phyloP scores from a whole-genome alignment of 2,329 filamentous ascomycete species.

The Juglanconis sp. region DNA sequence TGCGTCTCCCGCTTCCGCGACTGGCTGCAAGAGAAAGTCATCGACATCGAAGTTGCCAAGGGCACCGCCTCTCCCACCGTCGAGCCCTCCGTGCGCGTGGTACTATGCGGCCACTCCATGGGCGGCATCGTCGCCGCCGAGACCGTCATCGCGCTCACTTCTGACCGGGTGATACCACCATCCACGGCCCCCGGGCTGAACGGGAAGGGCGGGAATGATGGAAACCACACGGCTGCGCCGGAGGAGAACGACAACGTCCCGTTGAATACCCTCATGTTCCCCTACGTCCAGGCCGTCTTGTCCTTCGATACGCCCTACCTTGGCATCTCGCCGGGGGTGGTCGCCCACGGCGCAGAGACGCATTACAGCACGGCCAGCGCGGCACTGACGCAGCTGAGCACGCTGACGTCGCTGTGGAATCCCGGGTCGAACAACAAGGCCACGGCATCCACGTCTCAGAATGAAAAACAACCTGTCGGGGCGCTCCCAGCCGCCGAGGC shows the following conservation, averaged over 20 bases:
- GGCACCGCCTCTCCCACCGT: slow-evolving; percentile 78
- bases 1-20: slow-evolving; percentile 72
- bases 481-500: slow-evolving; percentile 35
- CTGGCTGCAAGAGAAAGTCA: slow-evolving; percentile 87
- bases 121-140: slow-evolving; percentile 93
- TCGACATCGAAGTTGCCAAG: slow-evolving; percentile 86
- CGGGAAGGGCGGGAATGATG: slow-evolving; percentile 25
- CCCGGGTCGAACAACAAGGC: slow-evolving; percentile 34
- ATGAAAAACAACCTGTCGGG: slow-evolving; percentile 34
- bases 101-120: slow-evolving; percentile 86
- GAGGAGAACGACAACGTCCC: slow-evolving; percentile 23
- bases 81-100: slow-evolving; percentile 77
- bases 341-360: slow-evolving; percentile 82
- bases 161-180: slow-evolving; percentile 51
- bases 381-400: slow-evolving; percentile 64
- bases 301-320: slow-evolving; percentile 94
- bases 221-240: slow-evolving; percentile 38
- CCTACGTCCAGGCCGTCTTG: slow-evolving; percentile 83
- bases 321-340: slow-evolving; percentile 74
- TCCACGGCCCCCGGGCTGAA: slow-evolving; percentile 30
- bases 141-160: slow-evolving; percentile 69
- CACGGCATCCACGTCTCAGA: slow-evolving; percentile 19
- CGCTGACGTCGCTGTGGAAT: slow-evolving; percentile 67
- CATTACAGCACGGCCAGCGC: slow-evolving; percentile 74
- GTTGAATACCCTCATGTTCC: slow-evolving; percentile 77